These are phyloP conservation scores for Dunaliella sp. DNA, from an alignment of 139 green algal genomes.

Conservation along the genomic window DNA sequence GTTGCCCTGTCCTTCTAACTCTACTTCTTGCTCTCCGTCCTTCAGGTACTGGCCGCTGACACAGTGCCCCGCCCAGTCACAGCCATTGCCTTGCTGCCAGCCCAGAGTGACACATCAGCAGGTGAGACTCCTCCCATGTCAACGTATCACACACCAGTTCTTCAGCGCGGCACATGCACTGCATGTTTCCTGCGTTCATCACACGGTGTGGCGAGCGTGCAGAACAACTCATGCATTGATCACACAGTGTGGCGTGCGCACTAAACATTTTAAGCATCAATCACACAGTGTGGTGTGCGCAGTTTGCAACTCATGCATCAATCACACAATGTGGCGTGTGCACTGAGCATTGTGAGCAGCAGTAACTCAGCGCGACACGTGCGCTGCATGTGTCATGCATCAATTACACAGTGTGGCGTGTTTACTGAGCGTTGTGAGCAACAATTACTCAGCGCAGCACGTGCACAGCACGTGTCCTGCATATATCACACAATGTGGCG, in stretches of 20 bases:
- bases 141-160: neutral
- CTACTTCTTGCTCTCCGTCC: neutral
- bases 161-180: neutral
- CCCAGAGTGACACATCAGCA: neutral
- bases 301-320: neutral
- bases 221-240: too few species aligned
- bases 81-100: neutral
- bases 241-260: neutral
- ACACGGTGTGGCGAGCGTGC: too few species aligned
- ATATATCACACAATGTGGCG: too few species aligned
- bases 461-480: too few species aligned
- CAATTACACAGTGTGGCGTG: too few species aligned
- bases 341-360: neutral
- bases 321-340: too few species aligned
- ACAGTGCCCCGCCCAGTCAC: neutral
- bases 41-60: neutral
- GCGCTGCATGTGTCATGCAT: neutral
- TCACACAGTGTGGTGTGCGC: too few species aligned
- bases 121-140: neutral
- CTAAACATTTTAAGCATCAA: neutral
- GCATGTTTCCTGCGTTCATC: neutral
- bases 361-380: neutral
- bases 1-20: neutral
- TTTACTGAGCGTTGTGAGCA: neutral
- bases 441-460: too few species aligned